phyloP scores from a whole-genome alignment of 2,329 filamentous ascomycete genomes.

The Penicillium sp. region DNA sequence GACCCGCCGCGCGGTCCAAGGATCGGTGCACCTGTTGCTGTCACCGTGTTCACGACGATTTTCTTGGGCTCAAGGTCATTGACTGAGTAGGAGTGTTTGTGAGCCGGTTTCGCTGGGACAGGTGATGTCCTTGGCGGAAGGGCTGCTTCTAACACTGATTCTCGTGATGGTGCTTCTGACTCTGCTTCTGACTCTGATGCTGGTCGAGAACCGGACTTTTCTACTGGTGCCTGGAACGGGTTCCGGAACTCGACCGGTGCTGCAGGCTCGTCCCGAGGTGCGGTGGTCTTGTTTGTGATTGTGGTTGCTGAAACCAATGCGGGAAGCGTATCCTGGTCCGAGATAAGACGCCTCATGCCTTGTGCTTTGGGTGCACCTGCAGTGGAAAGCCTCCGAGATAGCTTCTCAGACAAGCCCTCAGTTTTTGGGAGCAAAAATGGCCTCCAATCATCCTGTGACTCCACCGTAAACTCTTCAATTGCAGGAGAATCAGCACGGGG shows the following conservation, averaged over 20 bases:
- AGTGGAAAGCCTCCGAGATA: conserved; percentile 47
- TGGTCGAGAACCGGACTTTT: conserved; percentile 6
- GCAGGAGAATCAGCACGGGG: conserved; percentile 8
- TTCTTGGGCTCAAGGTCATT: conserved; percentile 31
- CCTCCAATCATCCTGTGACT: conserved; percentile 35
- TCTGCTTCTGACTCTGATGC: neutral
- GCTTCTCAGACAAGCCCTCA: conserved; percentile 32
- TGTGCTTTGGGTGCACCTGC: conserved; percentile 39
- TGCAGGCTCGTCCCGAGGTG: conserved; percentile 24
- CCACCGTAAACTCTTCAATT: conserved; percentile 17
- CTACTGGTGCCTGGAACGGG: conserved; percentile 31
- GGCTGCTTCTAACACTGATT: neutral
- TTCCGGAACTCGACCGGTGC: conserved; percentile 36
- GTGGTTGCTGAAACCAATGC: conserved; percentile 54
- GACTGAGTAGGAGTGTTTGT: conserved; percentile 21
- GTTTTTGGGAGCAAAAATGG: conserved; percentile 44
- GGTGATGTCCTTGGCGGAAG: neutral
- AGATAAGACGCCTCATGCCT: conserved; percentile 49
- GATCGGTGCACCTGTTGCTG: conserved; percentile 24
- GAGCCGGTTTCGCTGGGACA: conserved; percentile 14
- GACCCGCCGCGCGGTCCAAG: conserved; percentile 36
- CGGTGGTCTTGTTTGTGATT: conserved; percentile 30
- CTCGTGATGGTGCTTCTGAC: neutral
- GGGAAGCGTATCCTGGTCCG: conserved; percentile 49
- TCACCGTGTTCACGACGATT: conserved; percentile 25